Conservation (phyloP, 73 alveolate genomes). For the Tetrahymena elliotti region DNA sequence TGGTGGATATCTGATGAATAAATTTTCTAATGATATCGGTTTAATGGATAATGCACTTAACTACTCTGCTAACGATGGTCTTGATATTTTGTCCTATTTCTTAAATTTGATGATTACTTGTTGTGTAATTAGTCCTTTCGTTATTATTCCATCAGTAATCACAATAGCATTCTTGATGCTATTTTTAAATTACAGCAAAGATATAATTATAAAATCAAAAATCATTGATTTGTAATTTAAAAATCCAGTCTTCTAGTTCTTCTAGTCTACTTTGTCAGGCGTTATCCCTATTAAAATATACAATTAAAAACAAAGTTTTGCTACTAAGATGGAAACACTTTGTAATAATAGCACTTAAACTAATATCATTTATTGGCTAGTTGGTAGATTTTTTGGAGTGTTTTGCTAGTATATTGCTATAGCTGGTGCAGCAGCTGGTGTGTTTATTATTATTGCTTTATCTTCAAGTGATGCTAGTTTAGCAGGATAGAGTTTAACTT, state of each 20-base stretch:
- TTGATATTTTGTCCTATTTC: not conserved
- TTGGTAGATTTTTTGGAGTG: not conserved
- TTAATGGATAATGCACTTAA: constrained; percentile 3
- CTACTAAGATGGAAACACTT: not conserved
- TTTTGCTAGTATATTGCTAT: not conserved
- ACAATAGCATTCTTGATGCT: not conserved
- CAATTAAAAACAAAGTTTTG: not conserved
- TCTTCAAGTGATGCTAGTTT: not conserved
- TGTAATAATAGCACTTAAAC: not conserved
- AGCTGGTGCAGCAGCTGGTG: not conserved
- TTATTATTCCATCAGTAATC: not conserved
- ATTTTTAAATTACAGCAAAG: not conserved
- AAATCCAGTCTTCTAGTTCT: constrained; percentile 3
- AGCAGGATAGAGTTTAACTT: not conserved
- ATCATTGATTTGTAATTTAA: not conserved
- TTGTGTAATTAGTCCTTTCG: not conserved
- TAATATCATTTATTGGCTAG: not conserved
- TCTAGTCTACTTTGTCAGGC: not conserved
- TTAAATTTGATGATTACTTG: constrained; percentile 2
- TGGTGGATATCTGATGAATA: constrained; percentile 11
- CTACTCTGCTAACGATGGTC: not conserved
- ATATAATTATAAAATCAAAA: not conserved
- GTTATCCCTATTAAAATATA: not conserved
- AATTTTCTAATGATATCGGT: constrained; percentile 12
- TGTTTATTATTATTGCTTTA: not conserved